Conservation (phyloP, 176 grass and related monocot species). For the Metroxylon sagu region DNA sequence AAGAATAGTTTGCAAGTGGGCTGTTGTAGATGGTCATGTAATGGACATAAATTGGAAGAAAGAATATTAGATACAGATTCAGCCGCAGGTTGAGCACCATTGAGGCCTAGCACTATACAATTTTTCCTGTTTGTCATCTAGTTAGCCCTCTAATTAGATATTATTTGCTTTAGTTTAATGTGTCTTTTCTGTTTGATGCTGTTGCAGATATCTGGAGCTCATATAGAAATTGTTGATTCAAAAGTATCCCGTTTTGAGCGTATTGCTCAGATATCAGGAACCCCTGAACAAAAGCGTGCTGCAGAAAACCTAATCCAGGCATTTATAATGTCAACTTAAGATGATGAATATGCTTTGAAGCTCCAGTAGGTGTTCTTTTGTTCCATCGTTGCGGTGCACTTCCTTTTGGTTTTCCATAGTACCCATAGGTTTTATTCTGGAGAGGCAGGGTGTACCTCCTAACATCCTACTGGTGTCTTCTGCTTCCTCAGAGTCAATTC, state of each 20-base stretch:
- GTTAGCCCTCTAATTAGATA: neutral
- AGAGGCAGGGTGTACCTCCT: neutral
- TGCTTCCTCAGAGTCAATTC: conserved; percentile 1
- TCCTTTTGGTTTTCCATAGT: conserved; percentile 10
- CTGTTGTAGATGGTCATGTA: no score
- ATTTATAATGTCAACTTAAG: conserved; percentile 83
- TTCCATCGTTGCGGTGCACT: conserved; percentile 18
- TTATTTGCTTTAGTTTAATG: conserved; percentile 6
- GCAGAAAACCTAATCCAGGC: conserved; percentile 94
- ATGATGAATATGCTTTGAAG: conserved; percentile 12
- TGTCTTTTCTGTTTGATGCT: conserved; percentile 13
- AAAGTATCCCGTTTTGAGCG: conserved; percentile 73
- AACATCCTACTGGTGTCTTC: conserved; percentile 8
- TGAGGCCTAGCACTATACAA: no score
- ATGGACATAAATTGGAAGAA: no score
- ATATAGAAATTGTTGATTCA: conserved; percentile 76
- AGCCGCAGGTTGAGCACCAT: no score
- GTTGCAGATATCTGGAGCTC: conserved; percentile 93
- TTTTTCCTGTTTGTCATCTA: neutral
- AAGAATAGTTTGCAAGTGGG: no score
- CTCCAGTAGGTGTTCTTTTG: conserved; percentile 15
- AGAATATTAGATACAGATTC: no score
- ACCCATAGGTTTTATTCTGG: conserved; percentile 17
- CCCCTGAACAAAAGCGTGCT: conserved; percentile 61
- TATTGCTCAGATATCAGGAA: conserved; percentile 79